Evolutionary conservation across 2,329 filamentous ascomycete species (phyloP).

Genomic region (Diaporthe nobilis): DNA sequence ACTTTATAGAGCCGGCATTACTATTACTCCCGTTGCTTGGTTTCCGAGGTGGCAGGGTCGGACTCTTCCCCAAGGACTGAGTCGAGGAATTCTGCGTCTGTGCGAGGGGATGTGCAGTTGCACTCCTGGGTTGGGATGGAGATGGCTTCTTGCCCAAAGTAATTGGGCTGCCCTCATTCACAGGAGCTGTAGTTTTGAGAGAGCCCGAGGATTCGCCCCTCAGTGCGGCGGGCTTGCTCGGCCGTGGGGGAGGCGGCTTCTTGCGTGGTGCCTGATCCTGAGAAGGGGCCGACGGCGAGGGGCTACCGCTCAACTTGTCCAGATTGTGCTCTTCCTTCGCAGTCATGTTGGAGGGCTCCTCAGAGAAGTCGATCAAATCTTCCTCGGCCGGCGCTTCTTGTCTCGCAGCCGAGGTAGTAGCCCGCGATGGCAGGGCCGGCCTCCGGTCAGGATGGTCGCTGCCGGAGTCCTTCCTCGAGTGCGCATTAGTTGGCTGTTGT

Average conservation of each 20-base stretch:
- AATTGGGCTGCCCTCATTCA: constrained; percentile 48
- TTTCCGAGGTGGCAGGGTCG: constrained; percentile 34
- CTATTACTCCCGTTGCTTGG: constrained; percentile 39
- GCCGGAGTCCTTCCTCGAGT: constrained; percentile 41
- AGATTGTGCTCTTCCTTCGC: constrained; percentile 53
- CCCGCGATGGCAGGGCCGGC: constrained; percentile 54
- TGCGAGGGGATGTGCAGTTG: constrained; percentile 55
- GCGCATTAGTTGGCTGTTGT: constrained; percentile 25
- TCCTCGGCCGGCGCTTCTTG: constrained; percentile 62
- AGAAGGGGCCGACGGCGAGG: constrained; percentile 9
- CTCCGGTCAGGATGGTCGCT: constrained; percentile 45
- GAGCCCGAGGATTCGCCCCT: constrained; percentile 58
- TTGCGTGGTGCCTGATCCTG: constrained; percentile 47
- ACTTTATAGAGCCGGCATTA: constrained; percentile 41
- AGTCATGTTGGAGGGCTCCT: constrained; percentile 60
- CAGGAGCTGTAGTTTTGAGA: constrained; percentile 42
- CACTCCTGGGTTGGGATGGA: constrained; percentile 43
- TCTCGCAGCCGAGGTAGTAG: constrained; percentile 45
- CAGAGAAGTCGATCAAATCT: constrained; percentile 72
- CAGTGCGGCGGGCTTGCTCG: constrained; percentile 70
- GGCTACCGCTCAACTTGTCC: constrained; percentile 46
- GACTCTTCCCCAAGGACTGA: constrained; percentile 48
- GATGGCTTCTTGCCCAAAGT: constrained; percentile 54
- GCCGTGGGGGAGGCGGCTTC: constrained; percentile 65
- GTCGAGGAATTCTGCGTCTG: constrained; percentile 58